These are phyloP conservation scores for Oryza rufipogon DNA, from an alignment of 176 grass and related monocot genomes.

Conservation along the genomic window DNA sequence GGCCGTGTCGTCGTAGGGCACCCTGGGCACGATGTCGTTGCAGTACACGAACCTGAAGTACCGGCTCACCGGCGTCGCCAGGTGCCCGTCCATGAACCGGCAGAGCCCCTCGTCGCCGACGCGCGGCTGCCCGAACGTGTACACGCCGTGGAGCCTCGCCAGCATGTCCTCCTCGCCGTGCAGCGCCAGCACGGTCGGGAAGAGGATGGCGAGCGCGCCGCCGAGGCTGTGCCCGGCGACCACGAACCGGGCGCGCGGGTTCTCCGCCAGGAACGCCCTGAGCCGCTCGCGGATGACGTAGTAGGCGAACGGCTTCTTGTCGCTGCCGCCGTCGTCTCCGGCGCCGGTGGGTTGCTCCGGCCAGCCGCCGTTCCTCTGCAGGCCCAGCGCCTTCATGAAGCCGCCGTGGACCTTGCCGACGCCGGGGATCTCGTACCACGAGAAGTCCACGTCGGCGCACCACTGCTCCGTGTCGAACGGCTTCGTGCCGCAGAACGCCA, in stretches of 20 bases:
- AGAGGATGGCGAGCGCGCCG: conserved; percentile 75
- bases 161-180: conserved; percentile 54
- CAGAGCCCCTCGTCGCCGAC: conserved; percentile 62
- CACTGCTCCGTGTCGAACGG: conserved; percentile 73
- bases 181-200: conserved; percentile 62
- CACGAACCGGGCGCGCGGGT: conserved; percentile 48
- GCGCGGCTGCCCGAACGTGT: conserved; percentile 81
- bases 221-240: conserved; percentile 86
- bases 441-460: conserved; percentile 81
- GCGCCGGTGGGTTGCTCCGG: conserved; percentile 18
- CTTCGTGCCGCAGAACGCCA: conserved; percentile 78
- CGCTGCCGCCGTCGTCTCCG: background rate
- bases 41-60: conserved; percentile 82
- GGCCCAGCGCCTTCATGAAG: conserved; percentile 77
- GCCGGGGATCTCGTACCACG: conserved; percentile 55
- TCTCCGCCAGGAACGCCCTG: conserved; percentile 16
- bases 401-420: conserved; percentile 65
- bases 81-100: conserved; percentile 40
- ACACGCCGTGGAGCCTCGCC: conserved; percentile 57
- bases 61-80: conserved; percentile 38
- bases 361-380: conserved; percentile 53
- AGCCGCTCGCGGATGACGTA: conserved; percentile 69
- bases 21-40: conserved; percentile 76
- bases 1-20: conserved; percentile 67
- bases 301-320: conserved; percentile 56